Evolutionary conservation across 257 asterid genomes (phyloP).

Genomic region (Jasminum sambac): DNA sequence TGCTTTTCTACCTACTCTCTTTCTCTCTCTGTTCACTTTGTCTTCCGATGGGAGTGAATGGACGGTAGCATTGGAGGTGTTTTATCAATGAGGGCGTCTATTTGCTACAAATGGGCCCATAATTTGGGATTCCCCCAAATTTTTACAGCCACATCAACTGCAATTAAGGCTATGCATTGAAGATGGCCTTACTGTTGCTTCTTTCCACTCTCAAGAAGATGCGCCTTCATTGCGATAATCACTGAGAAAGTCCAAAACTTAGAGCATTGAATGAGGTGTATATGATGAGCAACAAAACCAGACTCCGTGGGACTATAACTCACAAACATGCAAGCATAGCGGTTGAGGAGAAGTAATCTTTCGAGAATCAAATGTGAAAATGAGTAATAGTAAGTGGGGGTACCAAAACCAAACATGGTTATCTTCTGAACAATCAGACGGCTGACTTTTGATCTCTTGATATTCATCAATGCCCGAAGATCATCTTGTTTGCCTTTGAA

Average conservation of each 20-base stretch:
- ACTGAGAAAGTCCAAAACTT: conserved; percentile 64
- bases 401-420: conserved; percentile 97
- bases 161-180: too few species aligned
- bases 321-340: not conserved
- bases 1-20: too few species aligned
- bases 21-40: too few species aligned
- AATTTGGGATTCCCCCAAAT: not conserved
- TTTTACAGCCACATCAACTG: too few species aligned
- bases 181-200: conserved; percentile 60
- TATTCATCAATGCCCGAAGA: conserved; percentile 53
- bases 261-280: conserved; percentile 76
- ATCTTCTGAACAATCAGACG: conserved; percentile 70
- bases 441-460: conserved; percentile 88
- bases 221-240: conserved; percentile 69
- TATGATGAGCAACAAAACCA: conserved; percentile 8
- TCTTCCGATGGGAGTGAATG: too few species aligned
- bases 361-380: not conserved
- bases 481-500: conserved; percentile 88
- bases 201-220: conserved; percentile 64
- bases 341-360: not conserved
- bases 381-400: conserved; percentile 14
- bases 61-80: too few species aligned
- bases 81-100: too few species aligned
- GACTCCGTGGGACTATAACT: conserved; percentile 12
- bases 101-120: too few species aligned